Base-by-base conservation (phyloP, 2,329 filamentous ascomycete genomes). In the Colletotrichum sidae region DNA sequence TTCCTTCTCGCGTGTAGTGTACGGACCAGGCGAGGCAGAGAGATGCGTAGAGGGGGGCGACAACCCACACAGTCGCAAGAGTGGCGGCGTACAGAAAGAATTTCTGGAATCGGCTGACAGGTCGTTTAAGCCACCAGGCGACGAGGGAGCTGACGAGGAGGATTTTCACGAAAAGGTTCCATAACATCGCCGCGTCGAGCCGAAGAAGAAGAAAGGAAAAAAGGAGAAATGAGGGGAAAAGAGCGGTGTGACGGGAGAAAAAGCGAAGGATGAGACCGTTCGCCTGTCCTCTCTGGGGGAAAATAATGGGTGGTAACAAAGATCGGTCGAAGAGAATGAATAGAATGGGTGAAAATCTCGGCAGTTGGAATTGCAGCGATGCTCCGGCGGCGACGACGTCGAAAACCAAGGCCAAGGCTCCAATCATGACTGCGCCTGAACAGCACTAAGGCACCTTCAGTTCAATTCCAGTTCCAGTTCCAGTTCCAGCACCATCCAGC, bases 111-210 rank as follows among this genome's bases (percentile, higher is more conserved):
- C 58, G 67, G 45, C 45, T 62, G 41, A 39, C 49, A 35, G 61
- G 67, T 54, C 57, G 57, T 51, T 68, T 69, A 66, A 65, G 55
- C 67, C 67, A 69, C 67, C 67, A 69, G 45, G 67, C 65, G 66
- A 66, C 53, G 61, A 69, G 67, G 61, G 55, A 69, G 65, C 56
- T 61, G 57, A 68, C 50, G 56, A 69, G 54, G 57, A 69, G 61
- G 42, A 68, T 55, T 69, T 67, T 69, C 52, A 65, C 60, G 37
- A 60, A 53, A 49, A 68, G 61, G 65, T 53, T 65, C 67, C 67
- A 69, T 69, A 67, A 68, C 67, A 69, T 68, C 57, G 66, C 66
- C 65, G 65, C 67, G 65, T 65, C 56, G 41, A 65, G 57, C 49
- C 42, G 39, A 51, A 25, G 25, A 25, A 25, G 34, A 66, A 47